Evolutionary conservation across 2,329 filamentous ascomycete species (phyloP), one percentile per base, ranked within the genome.

Genomic region (Neonectria faginata): DNA sequence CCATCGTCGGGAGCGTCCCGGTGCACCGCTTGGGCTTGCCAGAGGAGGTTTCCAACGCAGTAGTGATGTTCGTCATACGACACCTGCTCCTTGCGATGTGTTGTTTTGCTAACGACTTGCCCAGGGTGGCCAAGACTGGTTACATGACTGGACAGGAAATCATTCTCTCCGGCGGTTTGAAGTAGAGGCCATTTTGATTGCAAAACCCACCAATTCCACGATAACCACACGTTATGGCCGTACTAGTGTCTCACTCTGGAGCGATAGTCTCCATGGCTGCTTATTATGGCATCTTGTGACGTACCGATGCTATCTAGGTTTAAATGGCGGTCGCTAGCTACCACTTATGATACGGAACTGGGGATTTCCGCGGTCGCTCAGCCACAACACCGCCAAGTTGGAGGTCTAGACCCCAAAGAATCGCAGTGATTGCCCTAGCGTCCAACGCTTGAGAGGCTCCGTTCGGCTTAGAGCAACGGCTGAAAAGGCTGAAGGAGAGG

Each of bases 1-100:
- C 76, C 0, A 78, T 80, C 31, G 77, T 77, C 0, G 72, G 74
- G 0, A 73, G 73, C 14, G 71, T 80, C 4, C 78, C 78, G 0
- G 70, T 80, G 0, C 76, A 76, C 47, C 71, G 78, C 11, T 59
- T 80, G 4, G 78, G 79, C 3, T 59, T 69, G 1, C 77, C 78
- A 0, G 70, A 78, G 6, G 78, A 80, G 44, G 78, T 80, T 11
- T 71, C 76, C 9, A 77, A 75, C 18, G 72, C 78, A 8, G 75
- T 78, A 7, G 69, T 66, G 5, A 77, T 79, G 78, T 78, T 52
- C 70, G 77, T 74, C n/a, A 7, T 10, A 36, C 20, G n/a, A 0
- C 12, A 18, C 27, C 18, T 5, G 42, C 6, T n/a, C 8, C 12
- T 22, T 8, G 2, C 6, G 18, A 29, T 33, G 9, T 8, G n/a